A percentile compares a stretch with the other conserved stretches of the same genome.
Evolutionary conservation across 2,329 filamentous ascomycete species (phyloP).

Genomic region (Elsinoe necatrix): DNA sequence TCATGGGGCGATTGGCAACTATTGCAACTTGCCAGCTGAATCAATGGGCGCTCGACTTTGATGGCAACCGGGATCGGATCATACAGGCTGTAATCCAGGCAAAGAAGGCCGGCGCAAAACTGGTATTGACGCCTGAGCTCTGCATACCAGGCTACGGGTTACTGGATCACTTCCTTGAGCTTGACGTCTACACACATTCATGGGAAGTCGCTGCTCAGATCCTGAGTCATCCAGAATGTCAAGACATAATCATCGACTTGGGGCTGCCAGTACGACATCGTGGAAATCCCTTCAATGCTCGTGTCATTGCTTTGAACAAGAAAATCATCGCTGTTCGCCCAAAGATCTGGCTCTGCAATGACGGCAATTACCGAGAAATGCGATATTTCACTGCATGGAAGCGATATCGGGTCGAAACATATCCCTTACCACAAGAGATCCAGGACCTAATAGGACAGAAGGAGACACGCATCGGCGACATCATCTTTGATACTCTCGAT

Average conservation of each 20-base stretch:
- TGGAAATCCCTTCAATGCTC: conserved; percentile 56
- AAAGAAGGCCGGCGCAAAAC: conserved; percentile 52
- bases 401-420: conserved; percentile 53
- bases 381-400: conserved; percentile 56
- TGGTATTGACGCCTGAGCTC: conserved; percentile 44
- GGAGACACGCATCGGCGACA: conserved; percentile 60
- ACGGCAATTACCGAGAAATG: conserved; percentile 50
- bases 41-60: conserved; percentile 50
- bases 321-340: conserved; percentile 64
- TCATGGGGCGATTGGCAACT: conserved; percentile 33
- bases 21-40: conserved; percentile 40
- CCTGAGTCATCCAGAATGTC: conserved; percentile 49
- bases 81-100: conserved; percentile 53
- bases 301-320: conserved; percentile 56
- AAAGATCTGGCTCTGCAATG: conserved; percentile 63
- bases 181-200: conserved; percentile 34
- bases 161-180: conserved; percentile 53
- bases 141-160: conserved; percentile 56
- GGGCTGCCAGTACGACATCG: conserved; percentile 52
- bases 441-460: conserved; percentile 47
- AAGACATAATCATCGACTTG: conserved; percentile 55
- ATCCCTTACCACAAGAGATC: conserved; percentile 53
- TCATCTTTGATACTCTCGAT: conserved; percentile 52
- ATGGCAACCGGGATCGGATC: conserved; percentile 56
- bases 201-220: conserved; percentile 57